Evolutionary conservation across 83 land plant genomes (phyloP), one percentile per base, ranked within the genome.

Genomic region (Larix sibirica): DNA sequence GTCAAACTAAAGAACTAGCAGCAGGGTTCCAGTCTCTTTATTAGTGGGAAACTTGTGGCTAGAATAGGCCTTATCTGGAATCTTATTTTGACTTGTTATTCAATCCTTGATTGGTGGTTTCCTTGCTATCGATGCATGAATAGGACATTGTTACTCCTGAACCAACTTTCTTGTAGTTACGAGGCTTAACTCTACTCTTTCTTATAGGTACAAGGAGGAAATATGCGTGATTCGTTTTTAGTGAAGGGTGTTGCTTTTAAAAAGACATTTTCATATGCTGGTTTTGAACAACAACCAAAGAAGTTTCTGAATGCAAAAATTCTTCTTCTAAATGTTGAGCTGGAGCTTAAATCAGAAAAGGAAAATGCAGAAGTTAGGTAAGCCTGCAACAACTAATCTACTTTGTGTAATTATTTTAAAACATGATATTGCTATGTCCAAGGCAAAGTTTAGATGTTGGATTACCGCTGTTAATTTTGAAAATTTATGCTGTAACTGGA

Each of bases 291-390:
- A 84, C 99, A 97, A 64, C 98, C 98, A 40, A 97, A 97, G 90
- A 94, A 91, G 62, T 94, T 97, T 84, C 23, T 86, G 10, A 86
- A 90, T 66, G 98, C 98, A 21, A 97, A 94, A 74, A 93, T 97
- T 31, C 92, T 97, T 62, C 68, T 96, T 21, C 74, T 97, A 76
- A 97, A 97, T 84, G 88, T 97, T 77, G 99, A 97, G 86, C 81
- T 97, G 69, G 99, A 97, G 87, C 88, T 97, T 54, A 97, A 97
- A 85, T 97, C 99, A 38, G 99, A 97, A 81, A 97, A 97, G 73
- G 99, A 97, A 89, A 97, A 97, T 86, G 99, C 99, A 54, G 99
- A 97, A 89, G 92, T 97, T 71, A 94, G 99, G 99, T 94, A 60
- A n/a, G 82, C 31, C 18, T 81, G 6, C 23, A 73, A 24, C 56